A percentile compares a stretch with the other conserved stretches of the same genome.
These are phyloP conservation scores for Colletotrichum sansevieriae DNA, from an alignment of 2,329 filamentous ascomycete species.

Conservation along the genomic window DNA sequence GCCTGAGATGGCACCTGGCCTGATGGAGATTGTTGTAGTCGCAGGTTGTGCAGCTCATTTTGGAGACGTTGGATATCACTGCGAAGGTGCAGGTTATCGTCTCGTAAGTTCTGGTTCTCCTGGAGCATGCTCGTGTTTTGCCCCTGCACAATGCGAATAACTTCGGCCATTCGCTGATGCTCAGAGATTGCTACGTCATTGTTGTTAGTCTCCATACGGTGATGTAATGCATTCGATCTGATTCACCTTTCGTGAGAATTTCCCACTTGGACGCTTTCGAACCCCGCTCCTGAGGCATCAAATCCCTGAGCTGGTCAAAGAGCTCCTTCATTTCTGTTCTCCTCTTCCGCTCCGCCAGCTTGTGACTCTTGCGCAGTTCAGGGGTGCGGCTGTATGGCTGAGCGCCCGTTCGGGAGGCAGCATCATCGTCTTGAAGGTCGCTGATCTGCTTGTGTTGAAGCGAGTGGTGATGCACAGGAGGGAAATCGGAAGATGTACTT, in stretches of 20 bases:
- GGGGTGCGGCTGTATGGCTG: conserved; percentile 88
- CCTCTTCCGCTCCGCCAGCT: conserved; percentile 85
- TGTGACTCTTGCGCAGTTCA: conserved; percentile 85
- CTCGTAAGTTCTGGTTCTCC: conserved; percentile 63
- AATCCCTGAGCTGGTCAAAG: conserved; percentile 82
- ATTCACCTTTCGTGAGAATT: conserved; percentile 83
- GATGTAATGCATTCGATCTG: conserved; percentile 54
- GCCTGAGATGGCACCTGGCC: conserved; percentile 37
- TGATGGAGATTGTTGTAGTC: conserved; percentile 45
- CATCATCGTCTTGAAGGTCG: conserved; percentile 73
- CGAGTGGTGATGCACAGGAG: conserved; percentile 77
- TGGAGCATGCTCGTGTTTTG: conserved; percentile 57
- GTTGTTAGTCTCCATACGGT: conserved; percentile 20
- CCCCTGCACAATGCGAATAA: conserved; percentile 60
- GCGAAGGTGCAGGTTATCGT: conserved; percentile 61
- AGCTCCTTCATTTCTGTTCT: conserved; percentile 90
- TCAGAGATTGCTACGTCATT: conserved; percentile 68
- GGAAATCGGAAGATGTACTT: conserved; percentile 66
- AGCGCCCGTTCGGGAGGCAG: conserved; percentile 63
- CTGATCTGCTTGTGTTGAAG: conserved; percentile 81
- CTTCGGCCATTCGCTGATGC: conserved; percentile 67
- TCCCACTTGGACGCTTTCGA: conserved; percentile 93
- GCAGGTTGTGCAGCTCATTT: conserved; percentile 48
- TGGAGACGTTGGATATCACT: conserved; percentile 64
- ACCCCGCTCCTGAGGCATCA: conserved; percentile 84